Conservation (phyloP, 116 monocot genomes). For the Dioscorea cayenensis region DNA sequence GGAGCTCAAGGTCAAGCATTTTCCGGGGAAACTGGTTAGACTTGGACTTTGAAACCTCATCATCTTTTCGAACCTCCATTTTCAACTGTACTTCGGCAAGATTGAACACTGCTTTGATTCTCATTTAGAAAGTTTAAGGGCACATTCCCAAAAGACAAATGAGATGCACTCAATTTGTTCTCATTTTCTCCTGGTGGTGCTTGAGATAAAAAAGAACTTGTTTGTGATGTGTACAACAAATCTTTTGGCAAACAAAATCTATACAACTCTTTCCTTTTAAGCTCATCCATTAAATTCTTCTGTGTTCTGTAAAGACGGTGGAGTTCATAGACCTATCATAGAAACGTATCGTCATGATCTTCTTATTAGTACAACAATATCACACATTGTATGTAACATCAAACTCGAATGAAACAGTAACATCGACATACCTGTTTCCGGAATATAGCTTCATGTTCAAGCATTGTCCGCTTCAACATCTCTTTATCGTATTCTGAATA, state of each 20-base stretch:
- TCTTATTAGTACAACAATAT: background rate
- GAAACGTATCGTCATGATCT: background rate
- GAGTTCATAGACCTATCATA: conserved; percentile 73
- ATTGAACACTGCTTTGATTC: conserved; percentile 16
- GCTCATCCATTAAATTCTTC: conserved; percentile 67
- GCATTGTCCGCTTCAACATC: conserved; percentile 40
- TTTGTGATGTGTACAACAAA: conserved; percentile 14
- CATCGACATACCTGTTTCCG: conserved; percentile 34
- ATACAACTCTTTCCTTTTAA: conserved; percentile 33
- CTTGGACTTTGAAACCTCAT: conserved; percentile 7
- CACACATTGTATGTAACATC: background rate
- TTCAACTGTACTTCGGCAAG: conserved; percentile 8
- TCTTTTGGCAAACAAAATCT: conserved; percentile 6
- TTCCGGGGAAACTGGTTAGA: conserved; percentile 10
- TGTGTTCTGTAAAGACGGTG: conserved; percentile 82
- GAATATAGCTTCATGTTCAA: conserved; percentile 56
- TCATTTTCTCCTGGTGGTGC: conserved; percentile 9
- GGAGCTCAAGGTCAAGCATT: conserved; percentile 64
- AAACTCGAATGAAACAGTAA: background rate
- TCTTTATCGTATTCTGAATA: conserved; percentile 38
- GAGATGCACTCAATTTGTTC: conserved; percentile 18
- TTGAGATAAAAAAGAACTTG: conserved; percentile 32
- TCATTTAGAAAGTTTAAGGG: conserved; percentile 18
- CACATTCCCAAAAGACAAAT: background rate
- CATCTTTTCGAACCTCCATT: conserved; percentile 11